Percentiles rank a stretch among this genome's conserved stretches.
Conservation (phyloP, 177 flowering plant genomes). For the Vitis hybrid region DNA sequence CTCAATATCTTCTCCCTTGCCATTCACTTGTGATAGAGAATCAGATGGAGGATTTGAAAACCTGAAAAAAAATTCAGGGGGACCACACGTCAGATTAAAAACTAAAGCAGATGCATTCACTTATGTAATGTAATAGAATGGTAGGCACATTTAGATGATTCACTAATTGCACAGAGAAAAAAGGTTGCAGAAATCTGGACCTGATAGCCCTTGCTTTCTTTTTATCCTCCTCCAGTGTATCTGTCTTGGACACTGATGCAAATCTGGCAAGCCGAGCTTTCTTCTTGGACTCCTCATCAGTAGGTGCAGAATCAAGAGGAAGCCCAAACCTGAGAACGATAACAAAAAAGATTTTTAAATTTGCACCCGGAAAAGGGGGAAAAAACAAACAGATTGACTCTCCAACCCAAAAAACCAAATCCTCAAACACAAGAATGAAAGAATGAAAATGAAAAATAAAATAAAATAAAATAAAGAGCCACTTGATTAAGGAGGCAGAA, state of each 20-base stretch:
- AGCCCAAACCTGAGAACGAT: slow-evolving; percentile 67
- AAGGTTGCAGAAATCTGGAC: slow-evolving; percentile 28
- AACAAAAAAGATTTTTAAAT: background rate
- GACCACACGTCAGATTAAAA: background rate
- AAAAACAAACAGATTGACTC: too few relatives aligned
- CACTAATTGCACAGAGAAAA: background rate
- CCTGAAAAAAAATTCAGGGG: slow-evolving; percentile 31
- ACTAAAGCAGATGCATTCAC: background rate
- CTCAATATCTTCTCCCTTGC: slow-evolving; percentile 39
- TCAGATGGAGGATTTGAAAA: slow-evolving; percentile 47
- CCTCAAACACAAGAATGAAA: background rate
- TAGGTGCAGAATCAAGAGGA: slow-evolving; percentile 28
- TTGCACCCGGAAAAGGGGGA: background rate
- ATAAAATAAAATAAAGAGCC: background rate
- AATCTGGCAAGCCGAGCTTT: slow-evolving; percentile 86
- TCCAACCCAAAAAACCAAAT: too few relatives aligned
- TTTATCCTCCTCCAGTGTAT: slow-evolving; percentile 73
- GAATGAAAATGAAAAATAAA: background rate
- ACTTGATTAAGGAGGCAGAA: background rate
- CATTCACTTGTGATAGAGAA: slow-evolving; percentile 43
- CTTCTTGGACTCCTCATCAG: slow-evolving; percentile 81
- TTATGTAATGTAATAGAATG: background rate
- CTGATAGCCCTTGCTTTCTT: slow-evolving; percentile 82
- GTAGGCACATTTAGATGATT: background rate
- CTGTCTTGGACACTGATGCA: slow-evolving; percentile 39